Evolutionary conservation across 768 basidiomycete genomes (phyloP).

Genomic region (Auricularia heimuer): DNA sequence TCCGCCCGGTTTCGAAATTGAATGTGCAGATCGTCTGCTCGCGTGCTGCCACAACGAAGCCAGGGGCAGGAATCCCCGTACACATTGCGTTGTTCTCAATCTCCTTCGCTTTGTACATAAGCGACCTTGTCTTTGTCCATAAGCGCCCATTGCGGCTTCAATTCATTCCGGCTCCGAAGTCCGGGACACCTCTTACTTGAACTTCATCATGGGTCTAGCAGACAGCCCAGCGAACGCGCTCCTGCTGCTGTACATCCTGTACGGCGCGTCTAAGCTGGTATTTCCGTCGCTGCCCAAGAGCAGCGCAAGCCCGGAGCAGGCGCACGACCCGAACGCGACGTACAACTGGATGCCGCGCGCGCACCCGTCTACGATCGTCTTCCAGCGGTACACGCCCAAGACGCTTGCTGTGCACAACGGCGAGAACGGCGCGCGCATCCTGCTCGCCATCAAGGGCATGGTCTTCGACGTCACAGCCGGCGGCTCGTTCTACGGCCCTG

Average conservation of each 20-base stretch:
- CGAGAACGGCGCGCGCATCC: constrained; percentile 55
- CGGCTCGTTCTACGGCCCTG: constrained; percentile 88
- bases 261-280: constrained; percentile 63
- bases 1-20: background rate
- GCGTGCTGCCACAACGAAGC: too few relatives aligned
- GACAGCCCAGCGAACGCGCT: constrained; percentile 75
- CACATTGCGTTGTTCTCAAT: too few relatives aligned
- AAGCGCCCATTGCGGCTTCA: too few relatives aligned
- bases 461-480: constrained; percentile 94
- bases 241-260: constrained; percentile 67
- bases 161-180: too few relatives aligned
- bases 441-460: constrained; percentile 75
- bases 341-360: constrained; percentile 90
- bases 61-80: too few relatives aligned
- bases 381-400: constrained; percentile 68
- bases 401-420: constrained; percentile 62
- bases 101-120: too few relatives aligned
- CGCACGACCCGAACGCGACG: constrained; percentile 64
- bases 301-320: constrained; percentile 32
- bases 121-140: too few relatives aligned
- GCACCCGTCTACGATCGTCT: constrained; percentile 71
- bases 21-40: background rate
- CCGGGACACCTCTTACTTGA: background rate
- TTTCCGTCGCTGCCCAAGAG: constrained; percentile 44
- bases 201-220: constrained; percentile 25